Percentiles rank a stretch among this genome's conserved stretches.
Evolutionary conservation across 495 filamentous ascomycete genomes (phyloP).

Genomic region (Xylaria palmicola): DNA sequence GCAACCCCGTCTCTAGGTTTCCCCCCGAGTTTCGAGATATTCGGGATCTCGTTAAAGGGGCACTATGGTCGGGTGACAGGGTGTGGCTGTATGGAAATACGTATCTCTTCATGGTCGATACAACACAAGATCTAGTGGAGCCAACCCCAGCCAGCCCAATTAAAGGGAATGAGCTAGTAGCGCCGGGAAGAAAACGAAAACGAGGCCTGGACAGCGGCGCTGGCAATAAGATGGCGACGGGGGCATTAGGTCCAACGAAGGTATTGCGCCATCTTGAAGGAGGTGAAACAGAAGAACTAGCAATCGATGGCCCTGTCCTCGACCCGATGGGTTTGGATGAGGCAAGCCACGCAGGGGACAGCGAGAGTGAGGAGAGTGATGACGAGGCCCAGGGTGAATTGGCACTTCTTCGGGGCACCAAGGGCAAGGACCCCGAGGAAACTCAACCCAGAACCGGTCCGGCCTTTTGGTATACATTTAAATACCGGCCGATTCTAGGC

Average conservation of each 20-base stretch:
- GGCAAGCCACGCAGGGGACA: slow-evolving; percentile 35
- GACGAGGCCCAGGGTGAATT: slow-evolving; percentile 38
- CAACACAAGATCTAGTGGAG: slow-evolving; percentile 62
- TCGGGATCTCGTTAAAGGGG: slow-evolving; percentile 76
- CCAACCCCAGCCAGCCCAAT: slow-evolving; percentile 27
- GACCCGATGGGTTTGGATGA: slow-evolving; percentile 39
- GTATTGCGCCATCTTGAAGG: slow-evolving; percentile 26
- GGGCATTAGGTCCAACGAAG: slow-evolving; percentile 37
- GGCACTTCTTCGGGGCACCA: slow-evolving; percentile 34
- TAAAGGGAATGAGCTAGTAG: slow-evolving; percentile 31
- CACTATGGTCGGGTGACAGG: slow-evolving; percentile 77
- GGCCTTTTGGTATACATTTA: slow-evolving; percentile 77
- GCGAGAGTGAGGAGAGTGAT: slow-evolving; percentile 44
- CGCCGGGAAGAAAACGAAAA: slow-evolving; percentile 61
- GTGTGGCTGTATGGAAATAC: slow-evolving; percentile 83
- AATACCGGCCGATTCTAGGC: slow-evolving; percentile 88
- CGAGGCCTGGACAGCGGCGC: slow-evolving; percentile 55
- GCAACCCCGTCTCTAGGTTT: slow-evolving; percentile 72
- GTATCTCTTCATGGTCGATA: slow-evolving; percentile 93
- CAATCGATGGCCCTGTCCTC: slow-evolving; percentile 17
- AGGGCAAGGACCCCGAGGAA: slow-evolving; percentile 20
- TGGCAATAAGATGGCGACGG: slow-evolving; percentile 58
- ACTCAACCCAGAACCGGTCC: slow-evolving; percentile 22
- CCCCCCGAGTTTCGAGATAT: slow-evolving; percentile 69
- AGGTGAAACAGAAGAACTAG: slow-evolving; percentile 27